Evolutionary conservation across 345 rosid genomes (phyloP).

Genomic region (Pseudoturritis turrita): DNA sequence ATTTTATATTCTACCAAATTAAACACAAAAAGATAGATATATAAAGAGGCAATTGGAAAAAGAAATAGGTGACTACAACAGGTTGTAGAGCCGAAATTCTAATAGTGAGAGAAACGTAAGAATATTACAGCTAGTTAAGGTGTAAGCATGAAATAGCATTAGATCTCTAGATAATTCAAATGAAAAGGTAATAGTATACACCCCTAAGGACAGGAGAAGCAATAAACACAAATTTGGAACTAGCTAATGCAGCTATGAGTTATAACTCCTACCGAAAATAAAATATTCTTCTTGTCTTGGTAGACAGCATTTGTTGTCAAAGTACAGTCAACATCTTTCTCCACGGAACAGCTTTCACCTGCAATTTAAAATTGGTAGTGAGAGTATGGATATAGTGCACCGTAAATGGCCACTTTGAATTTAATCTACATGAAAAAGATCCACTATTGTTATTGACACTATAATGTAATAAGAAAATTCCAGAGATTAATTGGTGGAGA

Average conservation of each 20-base stretch:
- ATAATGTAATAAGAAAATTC: conserved; percentile 2
- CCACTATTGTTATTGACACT: neutral
- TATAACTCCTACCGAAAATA: conserved; percentile 71
- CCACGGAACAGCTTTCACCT: conserved; percentile 99
- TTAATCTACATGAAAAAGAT: neutral
- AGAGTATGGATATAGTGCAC: neutral
- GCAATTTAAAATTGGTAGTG: conserved; percentile 28
- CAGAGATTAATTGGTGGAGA: neutral
- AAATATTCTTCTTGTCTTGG: conserved; percentile 98
- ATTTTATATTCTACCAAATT: conserved; percentile 20
- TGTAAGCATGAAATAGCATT: conserved; percentile 1
- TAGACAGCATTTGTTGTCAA: conserved; percentile 87
- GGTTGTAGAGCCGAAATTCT: neutral
- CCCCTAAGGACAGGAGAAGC: neutral
- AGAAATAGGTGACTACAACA: neutral
- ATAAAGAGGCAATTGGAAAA: neutral
- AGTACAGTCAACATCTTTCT: conserved; percentile 67
- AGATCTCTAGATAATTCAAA: neutral
- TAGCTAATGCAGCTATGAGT: conserved; percentile 22
- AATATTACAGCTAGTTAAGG: neutral
- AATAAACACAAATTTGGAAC: neutral
- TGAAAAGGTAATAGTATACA: neutral
- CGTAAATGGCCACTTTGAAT: neutral
- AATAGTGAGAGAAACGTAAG: neutral
- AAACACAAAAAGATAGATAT: neutral